These are phyloP conservation scores for Thraustochytrium sp. DNA, from an alignment of 352 stramenopile genomes.

Conservation along the genomic window DNA sequence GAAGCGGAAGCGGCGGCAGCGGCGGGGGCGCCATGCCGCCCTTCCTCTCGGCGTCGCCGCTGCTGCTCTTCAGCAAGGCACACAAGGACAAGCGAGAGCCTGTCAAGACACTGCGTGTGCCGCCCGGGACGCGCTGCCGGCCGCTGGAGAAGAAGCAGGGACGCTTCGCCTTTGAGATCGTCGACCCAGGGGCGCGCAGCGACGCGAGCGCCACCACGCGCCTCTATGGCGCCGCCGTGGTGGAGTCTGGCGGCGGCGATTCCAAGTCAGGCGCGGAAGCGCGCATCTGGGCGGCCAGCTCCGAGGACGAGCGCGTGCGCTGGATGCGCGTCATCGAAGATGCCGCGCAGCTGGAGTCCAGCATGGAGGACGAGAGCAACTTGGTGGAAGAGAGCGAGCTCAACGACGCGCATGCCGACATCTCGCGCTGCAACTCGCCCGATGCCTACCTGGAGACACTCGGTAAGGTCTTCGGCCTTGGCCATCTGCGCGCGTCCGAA, in stretches of 20 bases:
- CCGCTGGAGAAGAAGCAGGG: slow-evolving; percentile 38
- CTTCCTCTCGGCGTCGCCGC: background rate
- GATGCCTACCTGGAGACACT: slow-evolving; percentile 2
- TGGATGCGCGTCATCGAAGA: slow-evolving; percentile 42
- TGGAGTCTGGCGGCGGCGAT: background rate
- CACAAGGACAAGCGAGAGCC: slow-evolving; percentile 9
- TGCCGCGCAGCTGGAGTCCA: background rate
- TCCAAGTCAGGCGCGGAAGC: background rate
- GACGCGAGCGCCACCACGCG: background rate
- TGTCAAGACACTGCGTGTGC: slow-evolving; percentile 20
- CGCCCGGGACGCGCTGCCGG: background rate
- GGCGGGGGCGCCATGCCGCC: background rate
- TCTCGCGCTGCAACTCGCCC: background rate
- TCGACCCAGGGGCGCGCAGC: background rate
- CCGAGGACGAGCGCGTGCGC: slow-evolving; percentile 9
- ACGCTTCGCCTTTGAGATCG: slow-evolving; percentile 26
- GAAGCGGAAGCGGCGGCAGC: no score
- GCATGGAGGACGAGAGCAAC: background rate
- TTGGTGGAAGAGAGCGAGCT: background rate
- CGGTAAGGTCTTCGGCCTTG: slow-evolving; percentile 5
- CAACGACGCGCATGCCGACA: background rate
- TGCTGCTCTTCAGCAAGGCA: slow-evolving; percentile 22
- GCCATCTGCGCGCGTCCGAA: background rate
- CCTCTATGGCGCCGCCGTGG: background rate
- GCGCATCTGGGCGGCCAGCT: background rate